phyloP scores from a whole-genome alignment of 179 eudicot genomes.

The Corrigiola litoralis region DNA sequence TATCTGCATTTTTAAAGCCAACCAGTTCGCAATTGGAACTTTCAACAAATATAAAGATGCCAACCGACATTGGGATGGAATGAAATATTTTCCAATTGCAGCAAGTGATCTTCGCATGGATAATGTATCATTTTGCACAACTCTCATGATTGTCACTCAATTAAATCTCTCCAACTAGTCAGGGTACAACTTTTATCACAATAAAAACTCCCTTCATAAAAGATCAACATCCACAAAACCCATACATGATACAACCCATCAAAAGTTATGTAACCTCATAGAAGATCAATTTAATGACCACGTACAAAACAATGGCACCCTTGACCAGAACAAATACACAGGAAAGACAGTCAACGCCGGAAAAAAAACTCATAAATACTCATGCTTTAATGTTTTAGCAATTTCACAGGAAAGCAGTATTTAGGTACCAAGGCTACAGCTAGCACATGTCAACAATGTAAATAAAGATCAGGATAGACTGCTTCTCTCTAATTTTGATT shows the following conservation, averaged over 20 bases:
- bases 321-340: not conserved
- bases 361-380: not conserved
- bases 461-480: not conserved
- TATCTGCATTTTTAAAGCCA: slow-evolving; percentile 99
- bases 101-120: slow-evolving; percentile 46
- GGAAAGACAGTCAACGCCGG: too few relatives aligned
- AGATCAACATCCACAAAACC: slow-evolving; percentile 14
- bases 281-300: slow-evolving; percentile 4
- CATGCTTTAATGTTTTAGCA: not conserved
- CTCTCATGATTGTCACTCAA: slow-evolving; percentile 34
- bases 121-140: slow-evolving; percentile 34
- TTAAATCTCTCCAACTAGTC: slow-evolving; percentile 30
- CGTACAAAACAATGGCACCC: not conserved
- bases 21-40: slow-evolving; percentile 93
- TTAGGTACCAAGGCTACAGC: not conserved
- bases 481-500: not conserved
- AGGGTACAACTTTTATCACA: slow-evolving; percentile 17
- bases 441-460: not conserved
- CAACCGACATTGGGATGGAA: slow-evolving; percentile 58
- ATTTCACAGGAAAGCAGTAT: not conserved
- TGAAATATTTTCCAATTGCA: slow-evolving; percentile 52
- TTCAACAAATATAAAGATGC: slow-evolving; percentile 68
- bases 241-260: slow-evolving; percentile 19
- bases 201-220: slow-evolving; percentile 20
- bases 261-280: slow-evolving; percentile 17